Base-by-base conservation (phyloP, 129 eudicot species). In the Chrysanthemum makinoi region DNA sequence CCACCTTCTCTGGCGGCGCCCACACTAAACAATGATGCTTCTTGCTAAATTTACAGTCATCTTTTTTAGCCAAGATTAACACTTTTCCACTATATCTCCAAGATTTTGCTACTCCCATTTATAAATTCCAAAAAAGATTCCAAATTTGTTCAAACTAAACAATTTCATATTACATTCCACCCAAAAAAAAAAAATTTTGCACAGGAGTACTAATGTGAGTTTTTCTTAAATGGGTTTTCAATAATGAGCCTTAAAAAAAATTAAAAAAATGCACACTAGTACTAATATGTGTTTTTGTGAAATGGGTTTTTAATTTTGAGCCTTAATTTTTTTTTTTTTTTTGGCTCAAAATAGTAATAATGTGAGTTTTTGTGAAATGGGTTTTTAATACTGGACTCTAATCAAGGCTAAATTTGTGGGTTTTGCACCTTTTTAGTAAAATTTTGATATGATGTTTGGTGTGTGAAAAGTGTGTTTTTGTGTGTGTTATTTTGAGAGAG, bases 41-140 rank as follows among this genome's bases (percentile, higher is more conserved):
- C 80, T 48, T 55, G 16, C 39, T 65, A 18, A 18, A 33, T 63
- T 77, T 77, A 62, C 65, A 62, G 3, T 35, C 13, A 77, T 63
- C 53, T 62, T 43, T 28, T 11, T 68, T 69, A 26, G 84, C 72
- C 22, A 75, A 75, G 26, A 83, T 65, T 69, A 83, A 65, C 69
- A 80, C 73, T 22, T 75, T 80, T 4, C 80, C 81, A 57, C 64
- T 80, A 51, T 72, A 74, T 70, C 83, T 81, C 87, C 86, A 86
- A 73, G 83, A 79, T 77, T 86, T 82, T 1, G 79, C 83, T 64
- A 77, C 71, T 59, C 72, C 81, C 81, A 20, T 77, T 63, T 70
- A 46, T 30, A 39, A 72, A 78, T 63, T 70, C 5, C 22, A 7
- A 26, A 51, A 16, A 46, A n/a, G 17, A 24, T 56, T n/a, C 52